These are phyloP conservation scores for Pterocarpus santalinus DNA, from an alignment of 306 rosid genomes.

Conservation along the genomic window DNA sequence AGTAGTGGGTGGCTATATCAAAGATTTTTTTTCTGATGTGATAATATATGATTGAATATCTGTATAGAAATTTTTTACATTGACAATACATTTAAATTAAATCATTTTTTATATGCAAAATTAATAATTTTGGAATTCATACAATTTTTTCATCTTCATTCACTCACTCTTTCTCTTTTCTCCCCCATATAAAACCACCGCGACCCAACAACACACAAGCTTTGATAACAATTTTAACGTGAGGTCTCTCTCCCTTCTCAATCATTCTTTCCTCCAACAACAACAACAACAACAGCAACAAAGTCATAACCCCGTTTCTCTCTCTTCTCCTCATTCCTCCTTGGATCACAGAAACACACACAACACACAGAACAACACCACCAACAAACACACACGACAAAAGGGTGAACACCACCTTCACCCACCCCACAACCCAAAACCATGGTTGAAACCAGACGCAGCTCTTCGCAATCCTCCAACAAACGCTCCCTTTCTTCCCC, in stretches of 20 bases:
- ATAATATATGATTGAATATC: too few species aligned
- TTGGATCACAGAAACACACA: constrained; percentile 58
- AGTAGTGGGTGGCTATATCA: too few species aligned
- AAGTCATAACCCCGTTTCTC: neutral
- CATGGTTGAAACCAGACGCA: constrained; percentile 95
- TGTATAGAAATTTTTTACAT: too few species aligned
- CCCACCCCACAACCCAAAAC: neutral
- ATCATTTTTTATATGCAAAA: too few species aligned
- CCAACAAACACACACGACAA: neutral
- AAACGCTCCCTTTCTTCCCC: constrained; percentile 79
- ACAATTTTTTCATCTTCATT: neutral
- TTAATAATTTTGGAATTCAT: neutral
- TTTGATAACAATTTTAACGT: constrained; percentile 36
- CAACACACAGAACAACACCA: neutral
- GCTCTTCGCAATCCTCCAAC: constrained; percentile 68
- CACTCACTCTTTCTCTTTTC: neutral
- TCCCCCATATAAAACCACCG: neutral
- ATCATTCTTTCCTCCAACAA: constrained; percentile 44
- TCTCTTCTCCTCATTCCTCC: neutral
- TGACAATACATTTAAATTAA: too few species aligned
- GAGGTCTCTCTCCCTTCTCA: constrained; percentile 36
- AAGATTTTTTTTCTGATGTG: too few species aligned
- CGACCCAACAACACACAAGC: neutral
- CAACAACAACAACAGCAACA: neutral
- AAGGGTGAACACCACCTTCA: neutral